Evolutionary conservation across 352 stramenopile species (phyloP).

Genomic region (Globisporangium iwayamae): DNA sequence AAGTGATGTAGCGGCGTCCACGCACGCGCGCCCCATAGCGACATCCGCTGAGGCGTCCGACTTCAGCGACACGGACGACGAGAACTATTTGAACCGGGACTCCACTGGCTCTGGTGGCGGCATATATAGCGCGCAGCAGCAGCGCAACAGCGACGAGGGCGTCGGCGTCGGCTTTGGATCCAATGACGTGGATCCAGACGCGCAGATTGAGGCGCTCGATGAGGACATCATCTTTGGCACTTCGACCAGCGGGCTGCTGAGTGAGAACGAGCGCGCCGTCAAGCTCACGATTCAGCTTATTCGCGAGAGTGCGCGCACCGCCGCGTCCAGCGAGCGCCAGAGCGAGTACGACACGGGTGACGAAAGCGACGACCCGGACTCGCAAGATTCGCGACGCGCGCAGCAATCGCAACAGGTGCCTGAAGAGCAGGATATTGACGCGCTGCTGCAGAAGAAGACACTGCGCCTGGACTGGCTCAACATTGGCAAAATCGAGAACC

Average conservation of each 20-base stretch:
- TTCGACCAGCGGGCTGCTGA: constrained; percentile 22
- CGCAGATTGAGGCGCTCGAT: constrained; percentile 58
- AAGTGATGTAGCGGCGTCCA: not conserved
- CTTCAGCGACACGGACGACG: constrained; percentile 18
- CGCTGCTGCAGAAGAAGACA: constrained; percentile 49
- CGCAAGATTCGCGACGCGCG: not conserved
- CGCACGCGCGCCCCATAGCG: not conserved
- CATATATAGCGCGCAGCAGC: not conserved
- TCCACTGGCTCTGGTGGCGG: not conserved
- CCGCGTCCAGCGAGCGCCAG: constrained; percentile 1
- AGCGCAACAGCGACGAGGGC: not conserved
- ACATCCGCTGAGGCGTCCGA: constrained; percentile 4
- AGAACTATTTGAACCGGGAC: constrained; percentile 5
- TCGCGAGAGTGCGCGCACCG: constrained; percentile 34
- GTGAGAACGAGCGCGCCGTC: constrained; percentile 32
- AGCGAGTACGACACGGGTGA: constrained; percentile 17
- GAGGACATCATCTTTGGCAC: constrained; percentile 38
- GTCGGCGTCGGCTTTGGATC: not conserved
- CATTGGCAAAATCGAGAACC: constrained; percentile 68
- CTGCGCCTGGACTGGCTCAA: constrained; percentile 72
- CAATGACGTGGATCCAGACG: constrained; percentile 33
- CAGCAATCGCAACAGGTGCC: not conserved
- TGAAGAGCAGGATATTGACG: constrained; percentile 31
- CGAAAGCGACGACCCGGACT: constrained; percentile 4
- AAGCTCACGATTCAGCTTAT: constrained; percentile 70